These are phyloP conservation scores for Batrachochytrium dendrobatidis DNA, from an alignment of 371 early-diverging fungal species.

Conservation along the genomic window DNA sequence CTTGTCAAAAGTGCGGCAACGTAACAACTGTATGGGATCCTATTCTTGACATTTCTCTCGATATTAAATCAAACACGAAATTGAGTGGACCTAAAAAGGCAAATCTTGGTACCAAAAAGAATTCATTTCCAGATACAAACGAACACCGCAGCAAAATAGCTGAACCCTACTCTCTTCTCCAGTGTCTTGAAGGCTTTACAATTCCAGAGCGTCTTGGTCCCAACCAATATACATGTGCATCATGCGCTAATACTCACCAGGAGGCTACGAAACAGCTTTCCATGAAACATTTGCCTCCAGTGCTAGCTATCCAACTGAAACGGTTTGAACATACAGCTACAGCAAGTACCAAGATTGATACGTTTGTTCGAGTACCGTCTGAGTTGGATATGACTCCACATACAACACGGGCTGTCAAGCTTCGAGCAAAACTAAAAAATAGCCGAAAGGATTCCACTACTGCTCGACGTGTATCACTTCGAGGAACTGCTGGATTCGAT, in stretches of 20 bases:
- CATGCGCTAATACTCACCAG: conserved; percentile 50
- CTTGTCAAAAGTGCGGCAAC: conserved; percentile 75
- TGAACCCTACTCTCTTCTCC: conserved; percentile 15
- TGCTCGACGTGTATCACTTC: background rate
- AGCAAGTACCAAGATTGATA: conserved; percentile 73
- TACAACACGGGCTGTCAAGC: conserved; percentile 50
- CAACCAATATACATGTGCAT: conserved; percentile 66
- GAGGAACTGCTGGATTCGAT: conserved; percentile 16
- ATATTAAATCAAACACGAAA: conserved; percentile 35
- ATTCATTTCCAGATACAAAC: too few species aligned
- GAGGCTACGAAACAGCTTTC: conserved; percentile 83
- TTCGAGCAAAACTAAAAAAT: conserved; percentile 14
- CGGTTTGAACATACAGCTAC: conserved; percentile 74
- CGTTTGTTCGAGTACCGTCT: conserved; percentile 75
- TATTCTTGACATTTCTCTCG: conserved; percentile 85
- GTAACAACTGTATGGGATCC: conserved; percentile 77
- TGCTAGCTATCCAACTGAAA: conserved; percentile 85
- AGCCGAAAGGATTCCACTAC: background rate
- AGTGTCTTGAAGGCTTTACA: conserved; percentile 30
- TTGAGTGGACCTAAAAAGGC: conserved; percentile 7
- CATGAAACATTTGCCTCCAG: conserved; percentile 75
- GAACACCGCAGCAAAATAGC: background rate
- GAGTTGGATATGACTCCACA: conserved; percentile 89
- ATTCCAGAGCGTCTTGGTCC: conserved; percentile 43
- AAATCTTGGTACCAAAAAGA: conserved; percentile 9